Conservation (phyloP, 352 stramenopile species). For the Phytopythium ostracodes region DNA sequence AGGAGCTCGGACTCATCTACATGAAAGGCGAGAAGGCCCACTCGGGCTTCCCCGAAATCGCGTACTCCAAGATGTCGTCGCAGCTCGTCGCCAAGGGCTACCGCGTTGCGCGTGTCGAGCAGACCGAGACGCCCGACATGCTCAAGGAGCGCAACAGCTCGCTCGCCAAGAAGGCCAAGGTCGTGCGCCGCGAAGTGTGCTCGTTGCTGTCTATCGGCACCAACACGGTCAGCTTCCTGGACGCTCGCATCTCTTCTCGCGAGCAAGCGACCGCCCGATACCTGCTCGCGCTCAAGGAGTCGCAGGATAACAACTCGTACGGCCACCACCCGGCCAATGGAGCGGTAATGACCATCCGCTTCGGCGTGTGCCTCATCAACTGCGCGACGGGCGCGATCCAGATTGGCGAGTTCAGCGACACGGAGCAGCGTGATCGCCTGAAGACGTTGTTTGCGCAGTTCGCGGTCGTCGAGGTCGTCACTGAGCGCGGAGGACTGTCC, state of each 20-base stretch:
- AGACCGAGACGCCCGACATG: conserved; percentile 98
- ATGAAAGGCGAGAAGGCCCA: conserved; percentile 99
- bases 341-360: conserved; percentile 48
- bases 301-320: conserved; percentile 38
- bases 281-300: conserved; percentile 72
- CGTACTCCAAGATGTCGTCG: conserved; percentile 95
- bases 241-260: conserved; percentile 67
- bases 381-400: conserved; percentile 91
- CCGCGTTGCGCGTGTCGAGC: conserved; percentile 97
- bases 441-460: conserved; percentile 94
- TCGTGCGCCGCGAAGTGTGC: conserved; percentile 95
- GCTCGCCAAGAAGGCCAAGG: conserved; percentile 73
- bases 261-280: conserved; percentile 39
- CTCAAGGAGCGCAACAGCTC: conserved; percentile 92
- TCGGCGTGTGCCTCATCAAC: conserved; percentile 96
- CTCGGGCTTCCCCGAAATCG: conserved; percentile 97
- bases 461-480: conserved; percentile 81
- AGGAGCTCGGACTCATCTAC: conserved; percentile 95
- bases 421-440: conserved; percentile 92
- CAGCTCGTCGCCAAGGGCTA: conserved; percentile 95
- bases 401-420: conserved; percentile 97
- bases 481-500: conserved; percentile 58
- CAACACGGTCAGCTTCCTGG: conserved; percentile 94
- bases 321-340: conserved; percentile 8
- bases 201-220: conserved; percentile 94